Evolutionary conservation across 2,329 filamentous ascomycete species (phyloP).

Genomic region (Paecilomyces niveus): DNA sequence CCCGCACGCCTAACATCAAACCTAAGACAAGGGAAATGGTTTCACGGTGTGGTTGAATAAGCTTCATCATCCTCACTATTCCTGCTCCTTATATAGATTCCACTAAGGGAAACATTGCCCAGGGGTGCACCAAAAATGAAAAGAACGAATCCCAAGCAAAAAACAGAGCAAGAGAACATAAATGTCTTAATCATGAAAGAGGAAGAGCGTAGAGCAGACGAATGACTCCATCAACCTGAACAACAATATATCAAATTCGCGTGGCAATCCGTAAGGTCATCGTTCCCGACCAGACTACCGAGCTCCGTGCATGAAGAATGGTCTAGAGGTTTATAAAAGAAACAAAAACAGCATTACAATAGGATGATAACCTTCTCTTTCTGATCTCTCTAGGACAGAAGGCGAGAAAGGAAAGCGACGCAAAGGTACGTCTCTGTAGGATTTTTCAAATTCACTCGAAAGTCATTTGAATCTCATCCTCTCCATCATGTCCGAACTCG

Average conservation of each 20-base stretch:
- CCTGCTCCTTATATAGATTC: background rate
- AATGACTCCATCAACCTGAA: background rate
- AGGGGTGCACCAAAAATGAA: background rate
- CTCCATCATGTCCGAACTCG: conserved; percentile 61
- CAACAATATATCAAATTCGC: background rate
- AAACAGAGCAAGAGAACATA: background rate
- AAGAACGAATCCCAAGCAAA: background rate
- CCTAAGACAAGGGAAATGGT: background rate
- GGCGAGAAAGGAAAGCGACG: background rate
- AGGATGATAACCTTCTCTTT: background rate
- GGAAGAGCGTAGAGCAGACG: background rate
- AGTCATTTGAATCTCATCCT: conserved; percentile 72
- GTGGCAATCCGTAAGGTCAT: background rate
- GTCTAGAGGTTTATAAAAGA: background rate
- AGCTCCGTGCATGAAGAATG: background rate
- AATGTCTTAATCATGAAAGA: background rate
- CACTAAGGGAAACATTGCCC: background rate
- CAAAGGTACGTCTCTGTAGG: background rate
- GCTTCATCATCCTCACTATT: too few relatives aligned
- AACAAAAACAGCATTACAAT: background rate
- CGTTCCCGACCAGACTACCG: background rate
- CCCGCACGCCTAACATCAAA: background rate
- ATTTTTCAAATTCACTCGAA: conserved; percentile 53
- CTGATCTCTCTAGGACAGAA: background rate
- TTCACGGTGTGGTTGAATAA: background rate